These are phyloP conservation scores for Monosporascus cannonballus DNA, from an alignment of 2,329 filamentous ascomycete species.

Conservation along the genomic window DNA sequence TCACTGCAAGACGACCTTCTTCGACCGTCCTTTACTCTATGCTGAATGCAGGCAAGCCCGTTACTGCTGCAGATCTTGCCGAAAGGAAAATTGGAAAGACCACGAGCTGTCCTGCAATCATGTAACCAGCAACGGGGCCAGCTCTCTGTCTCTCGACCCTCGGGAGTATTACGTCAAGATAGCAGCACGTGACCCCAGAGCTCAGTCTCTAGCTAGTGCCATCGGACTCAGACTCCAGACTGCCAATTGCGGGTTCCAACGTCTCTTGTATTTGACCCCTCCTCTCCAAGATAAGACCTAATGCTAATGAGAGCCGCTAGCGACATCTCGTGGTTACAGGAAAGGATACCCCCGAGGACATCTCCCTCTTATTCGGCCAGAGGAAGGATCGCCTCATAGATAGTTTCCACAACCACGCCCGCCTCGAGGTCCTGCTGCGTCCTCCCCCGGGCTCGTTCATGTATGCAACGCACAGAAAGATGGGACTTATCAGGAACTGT, in stretches of 20 bases:
- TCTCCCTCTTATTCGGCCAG: constrained; percentile 15
- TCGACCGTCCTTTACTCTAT: constrained; percentile 5
- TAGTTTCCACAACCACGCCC: not conserved
- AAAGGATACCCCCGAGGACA: constrained; percentile 6
- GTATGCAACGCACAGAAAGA: not conserved
- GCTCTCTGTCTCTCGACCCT: constrained; percentile 1
- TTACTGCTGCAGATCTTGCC: constrained; percentile 20
- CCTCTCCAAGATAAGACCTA: not conserved
- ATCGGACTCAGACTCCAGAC: constrained; percentile 1
- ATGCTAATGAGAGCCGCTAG: constrained; percentile 1
- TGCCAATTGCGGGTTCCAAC: not conserved
- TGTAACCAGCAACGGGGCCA: constrained; percentile 2
- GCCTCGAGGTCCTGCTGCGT: constrained; percentile 1
- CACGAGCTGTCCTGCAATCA: constrained; percentile 17
- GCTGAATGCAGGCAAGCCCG: constrained; percentile 9
- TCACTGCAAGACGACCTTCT: constrained; percentile 4
- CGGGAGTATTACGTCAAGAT: constrained; percentile 5
- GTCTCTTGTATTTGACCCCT: not conserved
- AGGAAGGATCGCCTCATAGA: too few species aligned
- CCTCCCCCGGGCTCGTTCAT: constrained; percentile 2
- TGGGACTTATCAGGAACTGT: constrained; percentile 1
- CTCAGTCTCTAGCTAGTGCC: constrained; percentile 3
- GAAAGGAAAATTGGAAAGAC: constrained; percentile 15
- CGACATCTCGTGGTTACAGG: constrained; percentile 5
- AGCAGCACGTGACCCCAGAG: constrained; percentile 6